Percentiles rank a stretch among this genome's conserved stretches.
Evolutionary conservation across 805 yeast species (phyloP).

Genomic region (Metschnikowia aberdeeniae): DNA sequence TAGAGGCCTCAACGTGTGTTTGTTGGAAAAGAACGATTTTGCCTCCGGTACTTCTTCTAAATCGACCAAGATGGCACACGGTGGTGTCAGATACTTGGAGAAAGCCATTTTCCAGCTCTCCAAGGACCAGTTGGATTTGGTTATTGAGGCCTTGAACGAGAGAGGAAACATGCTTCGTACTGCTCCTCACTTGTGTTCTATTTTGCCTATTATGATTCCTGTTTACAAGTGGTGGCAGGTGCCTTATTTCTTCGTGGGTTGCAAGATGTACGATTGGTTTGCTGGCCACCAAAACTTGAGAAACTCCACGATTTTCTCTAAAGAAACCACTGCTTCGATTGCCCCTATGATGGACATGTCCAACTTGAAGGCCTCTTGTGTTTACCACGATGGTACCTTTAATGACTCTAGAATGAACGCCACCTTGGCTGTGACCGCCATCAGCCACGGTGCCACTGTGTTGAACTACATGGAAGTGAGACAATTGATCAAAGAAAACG

Average conservation of each 20-base stretch:
- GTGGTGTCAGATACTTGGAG: conserved; percentile 93
- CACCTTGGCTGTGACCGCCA: conserved; percentile 79
- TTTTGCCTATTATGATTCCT: conserved; percentile 93
- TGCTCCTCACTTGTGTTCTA: conserved; percentile 85
- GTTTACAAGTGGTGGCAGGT: conserved; percentile 94
- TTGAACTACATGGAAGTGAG: conserved; percentile 82
- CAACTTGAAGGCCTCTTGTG: conserved; percentile 82
- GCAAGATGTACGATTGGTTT: conserved; percentile 85
- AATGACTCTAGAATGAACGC: conserved; percentile 91
- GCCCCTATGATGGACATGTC: conserved; percentile 84
- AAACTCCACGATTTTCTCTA: conserved; percentile 67
- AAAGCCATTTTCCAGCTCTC: conserved; percentile 92
- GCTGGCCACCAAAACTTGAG: conserved; percentile 87
- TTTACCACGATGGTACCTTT: conserved; percentile 93
- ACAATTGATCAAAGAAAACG: conserved; percentile 64
- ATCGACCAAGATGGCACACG: conserved; percentile 95
- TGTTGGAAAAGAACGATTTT: conserved; percentile 84
- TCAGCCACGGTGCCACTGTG: conserved; percentile 83
- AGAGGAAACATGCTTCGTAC: conserved; percentile 81
- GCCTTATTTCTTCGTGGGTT: conserved; percentile 89
- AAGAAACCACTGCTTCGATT: conserved; percentile 59
- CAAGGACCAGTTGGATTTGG: conserved; percentile 83
- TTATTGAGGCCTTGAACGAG: conserved; percentile 84
- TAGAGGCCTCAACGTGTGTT: conserved; percentile 84
- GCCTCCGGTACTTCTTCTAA: conserved; percentile 92